Evolutionary conservation across 768 basidiomycete species (phyloP).

Genomic region (Hortiboletus campestris): DNA sequence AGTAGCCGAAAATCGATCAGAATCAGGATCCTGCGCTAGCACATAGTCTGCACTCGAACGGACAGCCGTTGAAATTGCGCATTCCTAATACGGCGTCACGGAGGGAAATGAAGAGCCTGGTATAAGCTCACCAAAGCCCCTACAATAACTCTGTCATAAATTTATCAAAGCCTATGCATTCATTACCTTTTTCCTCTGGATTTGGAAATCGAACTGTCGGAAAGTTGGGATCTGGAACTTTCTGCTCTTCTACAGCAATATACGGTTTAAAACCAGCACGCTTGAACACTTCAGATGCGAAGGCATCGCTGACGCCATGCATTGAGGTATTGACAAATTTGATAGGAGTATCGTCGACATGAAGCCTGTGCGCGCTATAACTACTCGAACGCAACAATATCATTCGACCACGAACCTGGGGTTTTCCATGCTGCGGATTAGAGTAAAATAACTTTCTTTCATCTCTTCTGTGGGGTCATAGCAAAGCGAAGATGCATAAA

Average conservation of each 20-base stretch:
- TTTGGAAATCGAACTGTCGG: constrained; percentile 85
- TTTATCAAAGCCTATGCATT: neutral
- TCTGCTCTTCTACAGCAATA: constrained; percentile 63
- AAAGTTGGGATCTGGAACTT: constrained; percentile 78
- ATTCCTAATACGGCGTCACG: constrained; percentile 47
- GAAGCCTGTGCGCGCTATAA: constrained; percentile 11
- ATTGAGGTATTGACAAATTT: constrained; percentile 86
- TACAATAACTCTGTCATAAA: constrained; percentile 18
- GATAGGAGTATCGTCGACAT: constrained; percentile 23
- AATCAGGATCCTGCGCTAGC: constrained; percentile 87
- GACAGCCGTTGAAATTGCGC: constrained; percentile 66
- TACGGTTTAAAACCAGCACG: constrained; percentile 58
- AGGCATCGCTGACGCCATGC: constrained; percentile 83
- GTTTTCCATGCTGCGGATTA: constrained; percentile 26
- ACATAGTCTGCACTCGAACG: constrained; percentile 55
- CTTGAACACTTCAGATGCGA: constrained; percentile 56
- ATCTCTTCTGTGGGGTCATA: constrained; percentile 59
- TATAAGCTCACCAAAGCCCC: constrained; percentile 46
- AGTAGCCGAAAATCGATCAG: constrained; percentile 79
- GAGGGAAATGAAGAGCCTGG: neutral
- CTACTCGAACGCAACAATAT: neutral
- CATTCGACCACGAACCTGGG: constrained; percentile 14
- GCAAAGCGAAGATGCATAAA: constrained; percentile 44
- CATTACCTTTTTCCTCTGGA: constrained; percentile 82
- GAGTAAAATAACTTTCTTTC: constrained; percentile 55